These are phyloP conservation scores for Tricholoma matsutake DNA, from an alignment of 768 basidiomycete genomes.

Conservation along the genomic window DNA sequence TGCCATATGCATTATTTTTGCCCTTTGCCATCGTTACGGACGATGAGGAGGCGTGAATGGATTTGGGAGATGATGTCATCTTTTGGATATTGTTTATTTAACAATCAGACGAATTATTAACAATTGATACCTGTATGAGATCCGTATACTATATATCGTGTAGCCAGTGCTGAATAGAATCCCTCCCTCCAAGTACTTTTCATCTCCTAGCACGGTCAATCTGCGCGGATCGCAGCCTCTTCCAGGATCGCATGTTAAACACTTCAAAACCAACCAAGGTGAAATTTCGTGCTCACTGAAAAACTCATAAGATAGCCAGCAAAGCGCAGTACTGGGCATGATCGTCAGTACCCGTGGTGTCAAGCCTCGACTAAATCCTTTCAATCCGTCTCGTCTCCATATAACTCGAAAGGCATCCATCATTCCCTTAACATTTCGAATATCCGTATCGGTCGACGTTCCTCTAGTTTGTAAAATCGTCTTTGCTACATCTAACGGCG, in stretches of 20 bases:
- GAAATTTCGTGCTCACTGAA: constrained; percentile 70
- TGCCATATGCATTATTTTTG: constrained; percentile 20
- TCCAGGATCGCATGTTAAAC: constrained; percentile 15
- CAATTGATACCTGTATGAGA: not conserved
- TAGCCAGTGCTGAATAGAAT: not conserved
- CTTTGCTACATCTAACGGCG: constrained; percentile 96
- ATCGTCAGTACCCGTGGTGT: constrained; percentile 90
- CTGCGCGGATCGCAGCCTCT: constrained; percentile 66
- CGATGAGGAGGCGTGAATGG: not conserved
- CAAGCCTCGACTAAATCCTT: constrained; percentile 84
- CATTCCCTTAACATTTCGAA: constrained; percentile 83
- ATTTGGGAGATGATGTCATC: constrained; percentile 13
- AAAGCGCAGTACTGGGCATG: constrained; percentile 95
- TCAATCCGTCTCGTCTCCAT: constrained; percentile 78
- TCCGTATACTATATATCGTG: not conserved
- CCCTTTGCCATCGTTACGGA: constrained; percentile 21
- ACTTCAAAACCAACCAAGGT: constrained; percentile 4
- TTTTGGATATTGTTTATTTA: not conserved
- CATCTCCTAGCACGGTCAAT: constrained; percentile 20
- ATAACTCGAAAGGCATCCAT: constrained; percentile 86
- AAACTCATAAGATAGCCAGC: constrained; percentile 98
- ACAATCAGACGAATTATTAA: constrained; percentile 2
- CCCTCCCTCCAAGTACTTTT: not conserved
- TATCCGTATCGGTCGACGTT: constrained; percentile 79
- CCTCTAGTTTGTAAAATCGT: constrained; percentile 95